Evolutionary conservation across 75 land plant genomes (phyloP).

Genomic region (Selaginella tamariscina): DNA sequence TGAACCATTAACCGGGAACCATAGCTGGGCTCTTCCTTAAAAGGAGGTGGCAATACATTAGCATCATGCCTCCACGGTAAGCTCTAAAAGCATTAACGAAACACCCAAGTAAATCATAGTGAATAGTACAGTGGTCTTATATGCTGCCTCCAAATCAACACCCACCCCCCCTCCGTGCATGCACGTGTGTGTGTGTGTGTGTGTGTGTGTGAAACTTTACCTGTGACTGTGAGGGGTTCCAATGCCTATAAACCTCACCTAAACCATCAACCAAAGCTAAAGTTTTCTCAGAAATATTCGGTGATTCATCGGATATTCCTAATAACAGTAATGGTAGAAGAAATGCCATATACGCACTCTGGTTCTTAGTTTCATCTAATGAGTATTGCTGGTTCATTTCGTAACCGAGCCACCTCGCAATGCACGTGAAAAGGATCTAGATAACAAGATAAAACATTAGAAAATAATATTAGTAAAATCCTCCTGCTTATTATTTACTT

Average conservation of each 20-base stretch:
- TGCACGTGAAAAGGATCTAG: conserved; percentile 7
- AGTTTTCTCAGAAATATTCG: conserved; percentile 15
- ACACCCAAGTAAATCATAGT: no score
- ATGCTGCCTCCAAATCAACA: no score
- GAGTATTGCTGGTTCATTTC: not conserved
- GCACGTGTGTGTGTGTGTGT: no score
- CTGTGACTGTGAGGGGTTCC: not conserved
- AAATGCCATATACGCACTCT: conserved; percentile 15
- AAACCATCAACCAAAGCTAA: conserved; percentile 18
- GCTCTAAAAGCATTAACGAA: not conserved
- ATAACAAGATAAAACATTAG: not conserved
- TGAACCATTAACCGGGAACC: conserved; percentile 27
- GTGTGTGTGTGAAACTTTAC: no score
- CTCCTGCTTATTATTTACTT: no score
- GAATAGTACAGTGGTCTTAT: no score
- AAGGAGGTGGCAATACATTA: conserved; percentile 20
- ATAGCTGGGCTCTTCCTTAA: conserved; percentile 19
- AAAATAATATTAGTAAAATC: not conserved
- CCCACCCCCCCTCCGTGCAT: no score
- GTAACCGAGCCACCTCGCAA: conserved; percentile 26
- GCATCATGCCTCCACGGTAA: conserved; percentile 8
- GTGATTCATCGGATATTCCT: conserved; percentile 27
- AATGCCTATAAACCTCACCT: conserved; percentile 20
- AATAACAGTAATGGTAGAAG: conserved; percentile 26
- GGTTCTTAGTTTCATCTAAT: conserved; percentile 7